phyloP scores from a whole-genome alignment of 257 asterid genomes.

The Thymus mandschuricus region DNA sequence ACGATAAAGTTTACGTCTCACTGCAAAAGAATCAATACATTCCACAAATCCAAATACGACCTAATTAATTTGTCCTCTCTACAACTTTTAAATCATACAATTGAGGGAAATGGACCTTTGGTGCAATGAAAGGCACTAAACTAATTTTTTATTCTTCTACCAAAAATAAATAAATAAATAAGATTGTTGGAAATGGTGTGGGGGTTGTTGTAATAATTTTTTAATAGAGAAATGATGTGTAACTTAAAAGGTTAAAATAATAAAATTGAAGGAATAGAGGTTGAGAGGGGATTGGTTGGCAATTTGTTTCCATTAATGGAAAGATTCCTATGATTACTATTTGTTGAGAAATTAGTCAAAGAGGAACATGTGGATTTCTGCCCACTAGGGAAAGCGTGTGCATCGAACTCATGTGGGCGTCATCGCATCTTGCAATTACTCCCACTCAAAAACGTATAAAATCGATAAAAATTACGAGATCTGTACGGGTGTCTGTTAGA shows the following conservation, averaged over 20 bases:
- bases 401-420: constrained; percentile 43
- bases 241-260: neutral
- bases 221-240: neutral
- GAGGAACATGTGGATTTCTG: constrained; percentile 41
- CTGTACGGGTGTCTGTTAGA: no score
- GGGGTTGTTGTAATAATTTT: neutral
- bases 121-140: constrained; percentile 28
- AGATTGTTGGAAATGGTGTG: constrained; percentile 39
- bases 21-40: neutral
- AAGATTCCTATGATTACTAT: constrained; percentile 43
- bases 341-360: constrained; percentile 34
- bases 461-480: no score
- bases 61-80: constrained; percentile 11
- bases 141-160: no score
- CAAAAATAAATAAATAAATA: neutral
- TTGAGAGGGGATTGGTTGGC: constrained; percentile 29
- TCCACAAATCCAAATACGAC: neutral
- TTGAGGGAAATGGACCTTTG: constrained; percentile 31
- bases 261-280: neutral
- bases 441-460: neutral
- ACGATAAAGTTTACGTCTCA: neutral
- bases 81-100: neutral
- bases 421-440: constrained; percentile 33
- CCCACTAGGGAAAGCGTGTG: constrained; percentile 51
- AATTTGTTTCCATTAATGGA: constrained; percentile 58